Conservation (phyloP, 140 eudicot genomes). For the Senecio squalidus region DNA sequence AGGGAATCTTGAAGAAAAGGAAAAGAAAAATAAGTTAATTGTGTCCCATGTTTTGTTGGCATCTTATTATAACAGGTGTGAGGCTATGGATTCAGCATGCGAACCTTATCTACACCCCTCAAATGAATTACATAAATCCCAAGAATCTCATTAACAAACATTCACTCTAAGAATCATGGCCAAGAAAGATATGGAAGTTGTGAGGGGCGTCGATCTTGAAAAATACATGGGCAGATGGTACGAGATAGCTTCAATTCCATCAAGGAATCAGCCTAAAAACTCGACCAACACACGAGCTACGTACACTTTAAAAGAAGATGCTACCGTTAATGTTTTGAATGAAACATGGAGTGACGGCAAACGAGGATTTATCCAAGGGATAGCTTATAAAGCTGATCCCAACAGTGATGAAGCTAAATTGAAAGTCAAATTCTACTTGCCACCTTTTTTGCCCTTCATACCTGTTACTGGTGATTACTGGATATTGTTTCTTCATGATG, state of each 20-base stretch:
- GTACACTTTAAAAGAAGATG: slow-evolving; percentile 58
- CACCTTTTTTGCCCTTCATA: slow-evolving; percentile 82
- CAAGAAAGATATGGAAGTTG: slow-evolving; percentile 55
- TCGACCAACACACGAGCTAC: slow-evolving; percentile 74
- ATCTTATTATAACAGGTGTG: neutral
- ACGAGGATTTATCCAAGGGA: slow-evolving; percentile 66
- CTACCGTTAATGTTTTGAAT: slow-evolving; percentile 61
- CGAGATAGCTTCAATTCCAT: slow-evolving; percentile 80
- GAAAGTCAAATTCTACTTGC: slow-evolving; percentile 76
- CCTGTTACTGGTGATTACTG: slow-evolving; percentile 84
- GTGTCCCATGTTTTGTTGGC: neutral
- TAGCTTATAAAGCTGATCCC: slow-evolving; percentile 69
- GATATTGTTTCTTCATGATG: slow-evolving; percentile 62
- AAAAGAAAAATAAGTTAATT: too few relatives aligned
- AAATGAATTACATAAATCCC: neutral
- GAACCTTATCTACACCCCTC: slow-evolving; percentile 1
- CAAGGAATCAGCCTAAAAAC: slow-evolving; percentile 52
- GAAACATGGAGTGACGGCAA: slow-evolving; percentile 86
- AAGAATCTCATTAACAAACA: neutral
- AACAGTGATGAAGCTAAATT: slow-evolving; percentile 81
- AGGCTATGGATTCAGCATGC: neutral
- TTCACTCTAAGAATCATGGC: slow-evolving; percentile 10
- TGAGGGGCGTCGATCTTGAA: slow-evolving; percentile 50
- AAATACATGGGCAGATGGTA: slow-evolving; percentile 91
- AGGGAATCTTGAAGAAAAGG: too few relatives aligned